phyloP scores from a whole-genome alignment of 176 grass and related monocot genomes.

The Canna indica region DNA sequence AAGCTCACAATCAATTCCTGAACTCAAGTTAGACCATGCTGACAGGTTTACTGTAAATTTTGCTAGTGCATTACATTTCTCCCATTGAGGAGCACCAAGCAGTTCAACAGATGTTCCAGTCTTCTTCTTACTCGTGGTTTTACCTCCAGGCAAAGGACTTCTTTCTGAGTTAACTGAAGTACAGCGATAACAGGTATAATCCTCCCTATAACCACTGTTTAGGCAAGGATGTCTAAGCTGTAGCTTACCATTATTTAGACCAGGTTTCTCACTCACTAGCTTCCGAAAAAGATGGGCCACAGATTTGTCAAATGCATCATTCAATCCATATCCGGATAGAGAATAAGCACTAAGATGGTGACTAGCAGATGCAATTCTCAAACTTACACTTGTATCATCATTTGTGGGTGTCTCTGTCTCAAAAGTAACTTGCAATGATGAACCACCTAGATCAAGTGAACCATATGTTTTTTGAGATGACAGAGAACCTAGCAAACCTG shows the following conservation, averaged over 20 bases:
- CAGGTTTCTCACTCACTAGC: constrained; percentile 19
- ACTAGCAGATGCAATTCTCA: constrained; percentile 62
- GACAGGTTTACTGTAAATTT: constrained; percentile 66
- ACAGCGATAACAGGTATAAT: constrained; percentile 80
- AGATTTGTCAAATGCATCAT: constrained; percentile 98
- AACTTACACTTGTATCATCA: constrained; percentile 54
- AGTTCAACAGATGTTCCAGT: constrained; percentile 58
- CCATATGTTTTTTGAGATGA: constrained; percentile 67
- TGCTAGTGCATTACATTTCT: constrained; percentile 72
- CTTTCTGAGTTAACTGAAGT: constrained; percentile 45
- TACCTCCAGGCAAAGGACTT: constrained; percentile 44
- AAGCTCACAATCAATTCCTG: constrained; percentile 55
- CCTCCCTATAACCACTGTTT: constrained; percentile 78
- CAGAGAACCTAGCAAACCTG: constrained; percentile 61
- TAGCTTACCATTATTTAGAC: constrained; percentile 44
- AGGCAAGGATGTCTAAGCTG: constrained; percentile 85
- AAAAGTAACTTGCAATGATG: constrained; percentile 98
- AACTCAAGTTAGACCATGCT: constrained; percentile 66
- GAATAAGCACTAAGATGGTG: constrained; percentile 93
- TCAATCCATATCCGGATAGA: constrained; percentile 89
- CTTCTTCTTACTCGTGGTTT: constrained; percentile 34
- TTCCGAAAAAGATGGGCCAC: constrained; percentile 71
- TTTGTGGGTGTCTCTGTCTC: constrained; percentile 50
- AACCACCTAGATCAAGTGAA: constrained; percentile 94
- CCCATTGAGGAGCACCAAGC: constrained; percentile 71